Evolutionary conservation across 306 rosid species (phyloP).

Genomic region (Vigna radiata): DNA sequence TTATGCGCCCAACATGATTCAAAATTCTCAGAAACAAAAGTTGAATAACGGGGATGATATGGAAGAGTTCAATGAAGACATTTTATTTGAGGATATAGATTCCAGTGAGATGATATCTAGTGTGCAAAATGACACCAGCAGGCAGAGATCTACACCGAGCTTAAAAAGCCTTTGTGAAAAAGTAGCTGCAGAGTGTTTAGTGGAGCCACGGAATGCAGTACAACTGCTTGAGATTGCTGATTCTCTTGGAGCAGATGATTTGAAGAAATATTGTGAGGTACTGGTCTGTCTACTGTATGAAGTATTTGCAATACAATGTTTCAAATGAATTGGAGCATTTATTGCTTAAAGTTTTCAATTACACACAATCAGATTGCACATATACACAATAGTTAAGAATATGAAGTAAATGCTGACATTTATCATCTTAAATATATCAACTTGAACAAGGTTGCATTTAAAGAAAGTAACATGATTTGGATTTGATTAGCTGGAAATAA

Average conservation of each 20-base stretch:
- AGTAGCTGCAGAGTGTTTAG: conserved; percentile 82
- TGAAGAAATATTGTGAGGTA: conserved; percentile 93
- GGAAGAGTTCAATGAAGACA: conserved; percentile 72
- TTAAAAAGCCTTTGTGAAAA: conserved; percentile 89
- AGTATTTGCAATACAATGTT: conserved; percentile 21
- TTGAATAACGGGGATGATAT: conserved; percentile 52
- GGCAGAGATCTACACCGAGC: conserved; percentile 63
- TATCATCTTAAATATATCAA: conserved; percentile 5
- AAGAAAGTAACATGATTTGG: not conserved
- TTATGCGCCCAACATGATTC: conserved; percentile 53
- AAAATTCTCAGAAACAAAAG: conserved; percentile 53
- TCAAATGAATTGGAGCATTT: not conserved
- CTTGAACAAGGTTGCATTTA: conserved; percentile 1
- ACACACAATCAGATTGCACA: not conserved
- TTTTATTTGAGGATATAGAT: conserved; percentile 66
- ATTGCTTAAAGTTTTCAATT: conserved; percentile 9
- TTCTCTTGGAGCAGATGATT: conserved; percentile 78
- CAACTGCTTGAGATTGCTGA: conserved; percentile 92
- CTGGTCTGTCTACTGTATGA: conserved; percentile 16
- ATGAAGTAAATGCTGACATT: conserved; percentile 3
- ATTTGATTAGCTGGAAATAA: conserved; percentile 1
- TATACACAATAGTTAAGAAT: not conserved
- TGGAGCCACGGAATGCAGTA: conserved; percentile 94
- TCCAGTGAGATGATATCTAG: conserved; percentile 45
- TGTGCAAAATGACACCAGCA: conserved; percentile 50